Percentiles rank a stretch among this genome's conserved stretches.
These are phyloP conservation scores for Phytophthora pisi DNA, from an alignment of 352 stramenopile species.

Conservation along the genomic window DNA sequence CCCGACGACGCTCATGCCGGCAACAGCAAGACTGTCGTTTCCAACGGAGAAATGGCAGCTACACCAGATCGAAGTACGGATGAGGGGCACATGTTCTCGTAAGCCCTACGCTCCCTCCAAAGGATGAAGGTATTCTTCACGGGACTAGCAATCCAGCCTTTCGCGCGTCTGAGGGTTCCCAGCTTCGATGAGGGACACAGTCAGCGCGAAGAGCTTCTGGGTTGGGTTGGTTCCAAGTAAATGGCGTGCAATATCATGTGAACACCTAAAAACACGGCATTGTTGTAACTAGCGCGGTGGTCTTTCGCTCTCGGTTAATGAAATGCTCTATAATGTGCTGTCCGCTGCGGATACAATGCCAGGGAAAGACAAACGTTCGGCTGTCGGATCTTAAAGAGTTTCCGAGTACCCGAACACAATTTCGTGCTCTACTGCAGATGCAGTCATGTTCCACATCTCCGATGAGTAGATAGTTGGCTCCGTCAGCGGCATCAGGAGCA, in stretches of 20 bases:
- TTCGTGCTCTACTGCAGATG: conserved; percentile 48
- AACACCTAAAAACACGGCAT: conserved; percentile 21
- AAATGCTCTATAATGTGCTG: conserved; percentile 47
- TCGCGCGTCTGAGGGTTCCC: conserved; percentile 16
- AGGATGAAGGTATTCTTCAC: conserved; percentile 4
- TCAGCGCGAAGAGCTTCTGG: conserved; percentile 6
- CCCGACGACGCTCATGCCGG: conserved; percentile 8
- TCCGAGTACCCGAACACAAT: conserved; percentile 50
- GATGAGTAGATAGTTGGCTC: conserved; percentile 82
- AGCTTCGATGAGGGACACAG: conserved; percentile 21
- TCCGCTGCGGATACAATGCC: conserved; percentile 21
- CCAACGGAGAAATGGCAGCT: conserved; percentile 17
- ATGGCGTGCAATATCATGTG: conserved; percentile 36
- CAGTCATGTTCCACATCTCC: conserved; percentile 83
- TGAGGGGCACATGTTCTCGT: conserved; percentile 24
- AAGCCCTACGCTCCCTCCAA: conserved; percentile 4
- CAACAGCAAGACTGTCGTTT: conserved; percentile 18
- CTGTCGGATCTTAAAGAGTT: conserved; percentile 34
- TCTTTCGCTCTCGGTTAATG: conserved; percentile 33
- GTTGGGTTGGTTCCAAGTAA: conserved; percentile 5
- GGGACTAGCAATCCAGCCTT: conserved; percentile 5
- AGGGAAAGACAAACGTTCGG: conserved; percentile 21
- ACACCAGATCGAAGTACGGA: conserved; percentile 17
- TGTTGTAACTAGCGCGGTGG: conserved; percentile 23
- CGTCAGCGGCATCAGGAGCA: conserved; percentile 76